Percentiles rank a stretch among this genome's conserved stretches.
Conservation (phyloP, 148 eudicot species). For the Chenopodium berlandieri region DNA sequence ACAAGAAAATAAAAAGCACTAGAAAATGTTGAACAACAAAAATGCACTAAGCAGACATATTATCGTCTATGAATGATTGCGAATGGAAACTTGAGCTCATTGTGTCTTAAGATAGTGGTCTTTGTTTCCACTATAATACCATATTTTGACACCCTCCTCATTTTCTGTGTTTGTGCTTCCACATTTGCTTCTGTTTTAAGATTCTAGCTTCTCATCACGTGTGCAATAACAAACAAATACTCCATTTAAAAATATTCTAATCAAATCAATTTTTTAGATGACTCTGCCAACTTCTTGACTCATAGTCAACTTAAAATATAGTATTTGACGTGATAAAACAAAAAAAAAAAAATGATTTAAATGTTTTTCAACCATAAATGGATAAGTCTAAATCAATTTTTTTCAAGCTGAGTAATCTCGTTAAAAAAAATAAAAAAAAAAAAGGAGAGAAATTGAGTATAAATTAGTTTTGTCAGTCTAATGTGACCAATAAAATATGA, state of each 20-base stretch:
- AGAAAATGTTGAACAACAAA: conserved; percentile 4
- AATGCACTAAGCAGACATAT: conserved; percentile 10
- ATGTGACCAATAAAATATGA: no score
- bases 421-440: no score
- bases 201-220: neutral
- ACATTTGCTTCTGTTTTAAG: neutral
- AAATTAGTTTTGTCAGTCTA: no score
- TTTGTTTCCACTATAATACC: conserved; percentile 8
- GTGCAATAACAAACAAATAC: neutral
- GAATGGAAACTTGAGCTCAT: conserved; percentile 17
- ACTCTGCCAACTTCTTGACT: no score
- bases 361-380: no score
- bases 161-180: neutral
- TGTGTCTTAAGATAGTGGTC: conserved; percentile 17
- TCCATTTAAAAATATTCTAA: no score
- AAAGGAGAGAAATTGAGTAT: no score
- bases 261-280: neutral
- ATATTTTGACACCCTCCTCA: neutral
- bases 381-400: no score
- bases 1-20: conserved; percentile 5
- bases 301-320: no score
- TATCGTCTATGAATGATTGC: conserved; percentile 15
- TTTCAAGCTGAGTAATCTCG: no score
- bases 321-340: no score
- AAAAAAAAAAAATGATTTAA: no score